Evolutionary conservation across 192 early-diverging fungal genomes (phyloP).

Genomic region (Mortierella hygrophila): DNA sequence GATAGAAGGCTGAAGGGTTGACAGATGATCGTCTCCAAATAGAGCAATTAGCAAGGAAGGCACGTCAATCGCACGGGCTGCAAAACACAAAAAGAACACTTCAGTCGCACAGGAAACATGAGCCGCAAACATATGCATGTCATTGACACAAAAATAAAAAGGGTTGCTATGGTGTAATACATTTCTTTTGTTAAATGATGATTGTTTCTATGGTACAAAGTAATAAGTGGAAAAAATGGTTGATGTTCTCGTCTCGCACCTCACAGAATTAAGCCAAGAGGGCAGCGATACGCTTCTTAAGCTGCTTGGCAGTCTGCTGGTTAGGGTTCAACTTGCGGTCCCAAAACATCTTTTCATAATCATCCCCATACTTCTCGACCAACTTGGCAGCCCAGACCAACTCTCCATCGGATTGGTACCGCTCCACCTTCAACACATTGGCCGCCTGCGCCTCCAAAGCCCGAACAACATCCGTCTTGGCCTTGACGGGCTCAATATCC

Average conservation of each 20-base stretch:
- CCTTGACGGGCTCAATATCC: slow-evolving; percentile 58
- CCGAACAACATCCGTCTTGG: slow-evolving; percentile 72
- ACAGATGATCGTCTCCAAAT: neutral
- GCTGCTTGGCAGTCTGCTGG: slow-evolving; percentile 75
- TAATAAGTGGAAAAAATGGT: neutral
- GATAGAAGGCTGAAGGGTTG: neutral
- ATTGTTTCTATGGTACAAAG: slow-evolving; percentile 10
- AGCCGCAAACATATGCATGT: neutral
- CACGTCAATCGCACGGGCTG: neutral
- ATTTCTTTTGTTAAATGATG: neutral
- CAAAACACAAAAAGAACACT: neutral
- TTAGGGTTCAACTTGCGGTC: slow-evolving; percentile 78
- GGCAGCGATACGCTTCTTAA: slow-evolving; percentile 66
- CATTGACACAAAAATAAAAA: neutral
- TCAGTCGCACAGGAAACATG: neutral
- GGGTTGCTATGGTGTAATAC: neutral
- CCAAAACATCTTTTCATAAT: slow-evolving; percentile 86
- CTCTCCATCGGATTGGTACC: slow-evolving; percentile 70
- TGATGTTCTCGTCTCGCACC: neutral
- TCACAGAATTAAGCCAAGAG: slow-evolving; percentile 26
- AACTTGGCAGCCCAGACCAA: slow-evolving; percentile 66
- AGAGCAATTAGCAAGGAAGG: neutral
- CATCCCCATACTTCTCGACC: slow-evolving; percentile 77
- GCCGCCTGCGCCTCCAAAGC: slow-evolving; percentile 70
- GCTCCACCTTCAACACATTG: slow-evolving; percentile 57